These are phyloP conservation scores for Colletotrichum sansevieriae DNA, from an alignment of 2,329 filamentous ascomycete species.

Conservation along the genomic window DNA sequence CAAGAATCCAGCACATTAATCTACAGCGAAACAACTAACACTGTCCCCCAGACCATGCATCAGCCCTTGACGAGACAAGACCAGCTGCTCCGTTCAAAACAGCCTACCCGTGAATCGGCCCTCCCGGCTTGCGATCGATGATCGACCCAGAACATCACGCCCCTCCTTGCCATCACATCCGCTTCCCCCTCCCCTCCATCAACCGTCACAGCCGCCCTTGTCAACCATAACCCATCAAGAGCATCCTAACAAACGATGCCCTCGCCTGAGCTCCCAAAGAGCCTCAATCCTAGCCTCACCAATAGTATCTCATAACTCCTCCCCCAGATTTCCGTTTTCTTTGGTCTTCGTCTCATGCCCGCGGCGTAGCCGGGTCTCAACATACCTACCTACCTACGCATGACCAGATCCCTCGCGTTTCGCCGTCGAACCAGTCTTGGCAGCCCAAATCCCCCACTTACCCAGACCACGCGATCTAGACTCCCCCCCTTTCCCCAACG, in stretches of 20 bases:
- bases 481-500: slow-evolving; percentile 8
- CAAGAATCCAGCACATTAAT: slow-evolving; percentile 25
- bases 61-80: slow-evolving; percentile 5
- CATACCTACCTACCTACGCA: slow-evolving; percentile 24
- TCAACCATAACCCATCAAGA: not conserved
- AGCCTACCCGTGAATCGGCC: slow-evolving; percentile 25
- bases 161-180: not conserved
- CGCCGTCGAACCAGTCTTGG: slow-evolving; percentile 25
- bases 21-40: slow-evolving; percentile 18
- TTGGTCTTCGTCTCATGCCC: slow-evolving; percentile 1
- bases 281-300: not conserved
- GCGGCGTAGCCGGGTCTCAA: slow-evolving; percentile 13
- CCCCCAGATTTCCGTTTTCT: slow-evolving; percentile 7
- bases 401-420: slow-evolving; percentile 32
- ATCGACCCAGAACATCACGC: slow-evolving; percentile 26
- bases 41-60: slow-evolving; percentile 26
- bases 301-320: slow-evolving; percentile 4
- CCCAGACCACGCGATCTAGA: not conserved
- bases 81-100: not conserved
- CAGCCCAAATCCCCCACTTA: slow-evolving; percentile 9
- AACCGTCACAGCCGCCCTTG: not conserved
- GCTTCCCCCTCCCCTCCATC: not conserved
- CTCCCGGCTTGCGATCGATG: slow-evolving; percentile 29
- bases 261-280: not conserved
- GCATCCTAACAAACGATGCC: not conserved